Evolutionary conservation across 345 rosid species (phyloP), one percentile per base, ranked within the genome.

Genomic region (Salix koriyanagi): DNA sequence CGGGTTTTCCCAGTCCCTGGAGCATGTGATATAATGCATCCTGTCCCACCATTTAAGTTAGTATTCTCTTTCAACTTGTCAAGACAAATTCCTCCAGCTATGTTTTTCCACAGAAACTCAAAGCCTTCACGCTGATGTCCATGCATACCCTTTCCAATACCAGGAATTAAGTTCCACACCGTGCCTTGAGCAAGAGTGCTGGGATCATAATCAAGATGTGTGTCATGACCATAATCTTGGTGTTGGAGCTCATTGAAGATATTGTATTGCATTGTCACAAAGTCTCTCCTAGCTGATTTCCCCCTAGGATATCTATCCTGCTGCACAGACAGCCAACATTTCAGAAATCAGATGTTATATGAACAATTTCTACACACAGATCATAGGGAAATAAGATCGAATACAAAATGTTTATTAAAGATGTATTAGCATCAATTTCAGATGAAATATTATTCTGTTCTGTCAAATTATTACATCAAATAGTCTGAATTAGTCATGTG

Each of bases 1-100:
- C 94, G 92, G 58, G 98, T 89, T 81, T 93, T 93, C 42, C 97
- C 97, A 0, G 98, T 91, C 46, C 98, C 97, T 1, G 98, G 97
- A 70, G 97, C 94, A 39, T 93, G 98, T 5, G 97, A 90, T 71
- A 91, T 89, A 42, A 93, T 86, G 79, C 98, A 93, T 16, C 97
- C 97, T 68, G 86, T 80, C 4, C 77, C 81, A 36, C 81, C 82
- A 13, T 74, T 74, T 18, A 71, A 69, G 65, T 70, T 48, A 66
- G 42, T 75, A 69, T 71, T 72, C 79, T 78, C 56, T 75, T 86
- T 79, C 79, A 91, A 69, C 80, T 91, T 82, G 8, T 87, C 82
- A 32, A 90, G 83, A 34, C 70, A 2, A 12, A 87, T 85, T 15
- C 87, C 88, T 23, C 97, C 97, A 0, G 89, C 96, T 50, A 94